Conservation (phyloP, 768 basidiomycete genomes). For the Leccinum disarticulatum region DNA sequence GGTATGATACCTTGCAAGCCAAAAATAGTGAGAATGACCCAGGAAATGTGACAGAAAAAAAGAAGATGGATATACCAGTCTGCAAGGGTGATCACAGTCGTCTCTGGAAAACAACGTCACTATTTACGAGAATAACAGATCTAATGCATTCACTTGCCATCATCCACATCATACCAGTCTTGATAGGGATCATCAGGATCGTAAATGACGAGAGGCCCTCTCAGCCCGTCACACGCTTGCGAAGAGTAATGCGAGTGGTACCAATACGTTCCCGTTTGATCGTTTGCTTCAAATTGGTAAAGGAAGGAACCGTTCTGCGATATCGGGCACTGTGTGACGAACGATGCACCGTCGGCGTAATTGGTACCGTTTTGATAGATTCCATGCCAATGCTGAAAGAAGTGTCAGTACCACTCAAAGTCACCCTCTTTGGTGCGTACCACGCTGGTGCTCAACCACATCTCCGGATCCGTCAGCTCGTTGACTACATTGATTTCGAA, state of each 20-base stretch:
- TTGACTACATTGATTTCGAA: conserved; percentile 49
- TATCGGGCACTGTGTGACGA: conserved; percentile 37
- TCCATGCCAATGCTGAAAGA: conserved; percentile 55
- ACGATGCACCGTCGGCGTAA: conserved; percentile 45
- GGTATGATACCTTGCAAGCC: background rate
- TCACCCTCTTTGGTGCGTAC: conserved; percentile 1
- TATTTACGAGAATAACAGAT: background rate
- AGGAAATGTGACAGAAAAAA: background rate
- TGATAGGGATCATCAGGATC: conserved; percentile 41
- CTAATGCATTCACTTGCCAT: conserved; percentile 29
- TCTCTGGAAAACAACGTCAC: conserved; percentile 14
- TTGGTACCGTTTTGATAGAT: conserved; percentile 44
- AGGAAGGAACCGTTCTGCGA: conserved; percentile 22
- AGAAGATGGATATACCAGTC: background rate
- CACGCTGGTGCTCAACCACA: conserved; percentile 52
- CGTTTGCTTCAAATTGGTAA: conserved; percentile 15
- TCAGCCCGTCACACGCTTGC: conserved; percentile 39
- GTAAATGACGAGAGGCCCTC: conserved; percentile 42
- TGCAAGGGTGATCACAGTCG: conserved; percentile 24
- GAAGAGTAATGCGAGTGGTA: conserved; percentile 43
- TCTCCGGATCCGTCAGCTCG: conserved; percentile 42
- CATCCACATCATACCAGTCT: conserved; percentile 43
- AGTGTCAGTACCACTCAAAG: too few species aligned
- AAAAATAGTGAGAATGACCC: background rate
- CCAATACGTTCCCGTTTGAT: conserved; percentile 33